A percentile compares a stretch with the other conserved stretches of the same genome.
Conservation (phyloP, 257 asterid genomes). For the Penstemon barbatus region DNA sequence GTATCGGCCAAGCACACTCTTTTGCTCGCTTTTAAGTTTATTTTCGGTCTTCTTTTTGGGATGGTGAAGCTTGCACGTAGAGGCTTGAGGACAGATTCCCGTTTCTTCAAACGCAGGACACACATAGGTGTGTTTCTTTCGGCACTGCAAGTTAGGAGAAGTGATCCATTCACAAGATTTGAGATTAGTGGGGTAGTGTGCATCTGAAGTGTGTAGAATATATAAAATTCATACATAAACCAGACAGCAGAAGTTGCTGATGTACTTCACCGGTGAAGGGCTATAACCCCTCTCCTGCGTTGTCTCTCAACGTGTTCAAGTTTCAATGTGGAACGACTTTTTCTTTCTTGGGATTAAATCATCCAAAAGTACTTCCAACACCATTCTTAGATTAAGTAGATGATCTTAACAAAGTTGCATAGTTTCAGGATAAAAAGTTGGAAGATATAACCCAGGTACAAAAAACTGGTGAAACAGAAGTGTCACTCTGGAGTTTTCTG, state of each 20-base stretch:
- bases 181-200: slow-evolving; percentile 46
- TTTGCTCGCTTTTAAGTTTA: slow-evolving; percentile 46
- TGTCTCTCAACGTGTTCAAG: background rate
- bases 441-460: background rate
- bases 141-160: slow-evolving; percentile 78
- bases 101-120: slow-evolving; percentile 81
- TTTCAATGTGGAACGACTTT: slow-evolving; percentile 5
- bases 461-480: background rate
- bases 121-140: slow-evolving; percentile 83
- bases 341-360: too few species aligned
- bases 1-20: slow-evolving; percentile 72
- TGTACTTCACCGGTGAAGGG: too few species aligned
- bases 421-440: slow-evolving; percentile 10
- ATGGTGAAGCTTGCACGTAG: slow-evolving; percentile 93
- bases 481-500: background rate
- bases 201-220: slow-evolving; percentile 25
- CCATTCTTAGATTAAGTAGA: background rate
- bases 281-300: background rate
- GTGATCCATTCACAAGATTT: slow-evolving; percentile 58
- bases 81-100: slow-evolving; percentile 67
- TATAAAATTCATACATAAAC: slow-evolving; percentile 13
- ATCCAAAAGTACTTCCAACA: background rate
- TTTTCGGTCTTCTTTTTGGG: slow-evolving; percentile 71
- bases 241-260: slow-evolving; percentile 3
- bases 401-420: background rate